phyloP scores from a whole-genome alignment of 148 eudicot species.

The Rhododendron henanense region DNA sequence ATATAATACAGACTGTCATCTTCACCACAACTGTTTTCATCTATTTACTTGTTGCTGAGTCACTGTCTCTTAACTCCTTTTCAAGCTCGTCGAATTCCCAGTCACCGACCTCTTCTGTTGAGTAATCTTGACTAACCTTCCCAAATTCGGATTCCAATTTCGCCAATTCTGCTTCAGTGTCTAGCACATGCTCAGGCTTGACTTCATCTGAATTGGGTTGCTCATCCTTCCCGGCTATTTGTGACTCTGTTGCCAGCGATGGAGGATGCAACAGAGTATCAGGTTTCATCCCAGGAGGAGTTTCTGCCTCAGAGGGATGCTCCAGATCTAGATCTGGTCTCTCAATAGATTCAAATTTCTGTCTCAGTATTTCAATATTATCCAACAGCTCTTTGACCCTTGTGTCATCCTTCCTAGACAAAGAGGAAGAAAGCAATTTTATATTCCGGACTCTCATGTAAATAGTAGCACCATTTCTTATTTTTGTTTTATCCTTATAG shows the following conservation, averaged over 20 bases:
- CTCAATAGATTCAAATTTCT: constrained; percentile 71
- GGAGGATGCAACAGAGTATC: constrained; percentile 26
- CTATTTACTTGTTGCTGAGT: constrained; percentile 25
- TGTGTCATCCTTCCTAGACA: constrained; percentile 67
- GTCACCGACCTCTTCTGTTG: constrained; percentile 66
- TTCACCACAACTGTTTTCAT: background rate
- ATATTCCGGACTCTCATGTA: background rate
- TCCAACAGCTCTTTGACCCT: constrained; percentile 67
- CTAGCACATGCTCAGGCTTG: constrained; percentile 44
- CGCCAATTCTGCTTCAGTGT: constrained; percentile 79
- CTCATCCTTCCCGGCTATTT: constrained; percentile 28
- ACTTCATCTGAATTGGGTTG: constrained; percentile 21
- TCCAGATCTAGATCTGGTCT: constrained; percentile 78
- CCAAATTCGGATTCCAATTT: constrained; percentile 81
- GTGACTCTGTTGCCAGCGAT: constrained; percentile 16
- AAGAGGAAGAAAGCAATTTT: background rate
- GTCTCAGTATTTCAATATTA: constrained; percentile 64
- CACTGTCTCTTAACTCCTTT: constrained; percentile 48
- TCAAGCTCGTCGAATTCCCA: constrained; percentile 95
- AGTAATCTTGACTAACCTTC: constrained; percentile 44
- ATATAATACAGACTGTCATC: background rate
- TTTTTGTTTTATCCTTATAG: background rate
- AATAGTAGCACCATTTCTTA: background rate
- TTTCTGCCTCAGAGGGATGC: constrained; percentile 45
- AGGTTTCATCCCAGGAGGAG: constrained; percentile 36